Conservation (phyloP, 176 grass and related monocot species). For the Oropetium thomaeum region DNA sequence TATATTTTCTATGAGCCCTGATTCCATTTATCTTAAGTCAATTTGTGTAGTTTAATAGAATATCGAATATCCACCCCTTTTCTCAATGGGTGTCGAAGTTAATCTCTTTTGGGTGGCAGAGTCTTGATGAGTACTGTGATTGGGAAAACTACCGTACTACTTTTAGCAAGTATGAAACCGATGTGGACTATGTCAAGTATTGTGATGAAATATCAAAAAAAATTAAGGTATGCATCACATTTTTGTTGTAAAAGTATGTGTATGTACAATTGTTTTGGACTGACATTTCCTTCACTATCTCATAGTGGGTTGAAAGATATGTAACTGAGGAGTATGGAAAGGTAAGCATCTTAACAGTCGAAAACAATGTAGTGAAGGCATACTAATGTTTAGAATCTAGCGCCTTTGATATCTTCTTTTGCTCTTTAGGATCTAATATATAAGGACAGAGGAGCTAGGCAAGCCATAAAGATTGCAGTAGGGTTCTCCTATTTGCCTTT, state of each 20-base stretch:
- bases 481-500: background rate
- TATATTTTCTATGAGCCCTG: too few relatives aligned
- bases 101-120: background rate
- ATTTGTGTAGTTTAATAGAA: too few relatives aligned
- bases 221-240: constrained; percentile 5
- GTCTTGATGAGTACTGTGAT: background rate
- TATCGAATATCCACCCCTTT: too few relatives aligned
- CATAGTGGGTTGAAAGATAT: constrained; percentile 5
- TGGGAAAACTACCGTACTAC: background rate
- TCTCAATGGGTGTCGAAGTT: too few relatives aligned
- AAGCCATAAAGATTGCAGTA: constrained; percentile 4
- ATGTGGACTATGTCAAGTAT: constrained; percentile 10
- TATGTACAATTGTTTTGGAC: background rate
- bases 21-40: too few relatives aligned
- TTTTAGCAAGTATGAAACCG: constrained; percentile 6
- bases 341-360: background rate
- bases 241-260: background rate
- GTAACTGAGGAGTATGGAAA: background rate
- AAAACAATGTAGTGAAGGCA: background rate
- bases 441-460: background rate
- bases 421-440: background rate
- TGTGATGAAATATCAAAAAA: constrained; percentile 16
- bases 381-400: background rate
- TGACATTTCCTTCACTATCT: background rate
- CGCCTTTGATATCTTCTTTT: background rate